Percentiles rank a stretch among this genome's conserved stretches.
Evolutionary conservation across 2,329 filamentous ascomycete species (phyloP).

Genomic region (Fusarium irregulare): DNA sequence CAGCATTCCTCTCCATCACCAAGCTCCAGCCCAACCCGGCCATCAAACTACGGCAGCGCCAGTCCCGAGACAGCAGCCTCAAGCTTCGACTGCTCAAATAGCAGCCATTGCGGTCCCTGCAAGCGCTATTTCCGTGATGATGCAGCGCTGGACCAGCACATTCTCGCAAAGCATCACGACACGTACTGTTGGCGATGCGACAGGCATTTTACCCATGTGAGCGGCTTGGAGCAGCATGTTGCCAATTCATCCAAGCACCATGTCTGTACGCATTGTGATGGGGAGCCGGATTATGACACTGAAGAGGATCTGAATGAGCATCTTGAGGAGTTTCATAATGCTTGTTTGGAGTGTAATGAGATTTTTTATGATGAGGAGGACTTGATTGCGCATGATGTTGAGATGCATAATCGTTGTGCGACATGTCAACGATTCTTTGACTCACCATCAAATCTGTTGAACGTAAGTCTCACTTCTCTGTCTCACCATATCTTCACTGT

Average conservation of each 20-base stretch:
- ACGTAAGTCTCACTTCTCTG: constrained; percentile 8
- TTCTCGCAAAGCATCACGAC: not conserved
- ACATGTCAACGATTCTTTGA: constrained; percentile 13
- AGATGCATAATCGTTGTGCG: constrained; percentile 28
- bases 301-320: not conserved
- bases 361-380: not conserved
- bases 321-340: not conserved
- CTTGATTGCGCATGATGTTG: constrained; percentile 13
- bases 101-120: constrained; percentile 1
- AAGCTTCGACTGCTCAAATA: not conserved
- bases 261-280: not conserved
- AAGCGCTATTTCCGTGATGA: not conserved
- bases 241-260: constrained; percentile 5
- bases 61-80: not conserved
- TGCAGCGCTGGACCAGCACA: not conserved
- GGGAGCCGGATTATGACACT: not conserved
- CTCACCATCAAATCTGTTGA: constrained; percentile 22
- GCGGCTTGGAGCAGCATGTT: constrained; percentile 1
- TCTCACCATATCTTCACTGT: rapidly evolving
- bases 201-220: not conserved
- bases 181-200: constrained; percentile 22
- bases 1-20: constrained; percentile 1
- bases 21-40: not conserved
- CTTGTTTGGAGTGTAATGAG: not conserved
- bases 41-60: not conserved